Base-by-base conservation (phyloP, 306 rosid genomes). In the Ormosia semicastrata region DNA sequence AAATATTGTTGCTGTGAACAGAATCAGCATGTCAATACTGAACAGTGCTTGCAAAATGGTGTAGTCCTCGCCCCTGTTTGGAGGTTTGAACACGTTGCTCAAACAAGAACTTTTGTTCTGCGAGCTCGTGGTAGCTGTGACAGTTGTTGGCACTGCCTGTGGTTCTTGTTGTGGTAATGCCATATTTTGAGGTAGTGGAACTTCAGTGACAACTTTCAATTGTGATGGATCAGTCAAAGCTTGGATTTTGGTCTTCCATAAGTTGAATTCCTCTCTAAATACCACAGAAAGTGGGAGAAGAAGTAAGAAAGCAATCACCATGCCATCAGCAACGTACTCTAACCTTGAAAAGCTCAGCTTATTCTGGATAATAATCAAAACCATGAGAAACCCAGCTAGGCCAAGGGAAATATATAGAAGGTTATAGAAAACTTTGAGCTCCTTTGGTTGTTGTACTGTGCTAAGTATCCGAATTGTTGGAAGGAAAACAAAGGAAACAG, bases 21-120 rank as follows among this genome's bases (percentile, higher is more conserved):
- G 65, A 66, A 89, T 85, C 9, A 86, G 12, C 95, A 92, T 90
- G 83, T 92, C 97, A 14, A 86, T 56, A 71, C 97, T 91, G 78
- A 93, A 88, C 24, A 93, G 73, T 0, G 90, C 92, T 82, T 92
- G 97, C 8, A 87, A 70, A 4, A 92, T 92, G 0, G 90, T 89
- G 86, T 87, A 90, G 76, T 92, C 97, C 59, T 92, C 97, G 2
- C 94, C 94, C 74, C 93, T 87, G 6, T 69, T 75, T 0, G 97
- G 95, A 0, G 90, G 91, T 2, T 70, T 88, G 82, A 89, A 77
- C 3, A 84, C 39, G 4, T 71, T 86, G 66, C 47, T 17, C n/a
- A 59, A 68, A 57, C 89, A 88, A 78, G 86, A 83, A 43, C 8
- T 76, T 39, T 49, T 18, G 77, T 78, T 68, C n/a, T 67, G 43